phyloP scores from a whole-genome alignment of 495 filamentous ascomycete genomes.

The Cercophora sp. region DNA sequence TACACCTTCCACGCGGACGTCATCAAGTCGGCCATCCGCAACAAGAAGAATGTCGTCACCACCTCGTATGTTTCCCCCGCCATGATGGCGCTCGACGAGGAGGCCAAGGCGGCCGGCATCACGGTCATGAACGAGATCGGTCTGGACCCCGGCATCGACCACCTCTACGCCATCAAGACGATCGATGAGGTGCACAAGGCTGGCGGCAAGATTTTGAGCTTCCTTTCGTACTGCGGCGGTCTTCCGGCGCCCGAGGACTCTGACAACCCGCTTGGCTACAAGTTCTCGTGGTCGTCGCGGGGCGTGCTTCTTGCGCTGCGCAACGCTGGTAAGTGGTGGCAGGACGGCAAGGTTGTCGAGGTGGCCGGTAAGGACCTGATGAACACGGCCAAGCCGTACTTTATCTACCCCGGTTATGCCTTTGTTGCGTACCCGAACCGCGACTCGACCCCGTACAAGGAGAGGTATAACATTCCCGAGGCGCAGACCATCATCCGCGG shows the following conservation, averaged over 20 bases:
- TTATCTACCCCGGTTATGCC: constrained; percentile 80
- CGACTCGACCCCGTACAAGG: constrained; percentile 79
- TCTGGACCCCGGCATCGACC: constrained; percentile 62
- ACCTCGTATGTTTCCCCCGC: constrained; percentile 92
- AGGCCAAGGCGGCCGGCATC: constrained; percentile 87
- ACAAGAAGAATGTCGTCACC: constrained; percentile 94
- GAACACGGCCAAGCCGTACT: constrained; percentile 84
- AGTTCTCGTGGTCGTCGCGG: constrained; percentile 80
- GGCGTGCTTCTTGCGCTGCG: constrained; percentile 83
- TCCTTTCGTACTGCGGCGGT: constrained; percentile 88
- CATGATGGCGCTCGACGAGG: constrained; percentile 81
- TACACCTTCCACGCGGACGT: constrained; percentile 89
- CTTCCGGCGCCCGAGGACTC: constrained; percentile 64
- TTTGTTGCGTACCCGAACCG: constrained; percentile 95
- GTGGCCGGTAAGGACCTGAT: constrained; percentile 64
- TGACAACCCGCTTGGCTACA: constrained; percentile 92
- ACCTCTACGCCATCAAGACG: constrained; percentile 84
- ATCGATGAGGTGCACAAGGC: constrained; percentile 77
- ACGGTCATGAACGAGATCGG: constrained; percentile 99
- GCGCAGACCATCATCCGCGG: constrained; percentile 66
- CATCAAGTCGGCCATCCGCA: constrained; percentile 89
- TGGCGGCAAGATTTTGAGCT: constrained; percentile 80
- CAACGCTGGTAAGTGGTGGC: constrained; percentile 80
- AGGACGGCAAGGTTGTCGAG: constrained; percentile 69
- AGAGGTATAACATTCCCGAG: constrained; percentile 89